Base-by-base conservation (phyloP, 306 rosid species). In the Mimosa pudica region DNA sequence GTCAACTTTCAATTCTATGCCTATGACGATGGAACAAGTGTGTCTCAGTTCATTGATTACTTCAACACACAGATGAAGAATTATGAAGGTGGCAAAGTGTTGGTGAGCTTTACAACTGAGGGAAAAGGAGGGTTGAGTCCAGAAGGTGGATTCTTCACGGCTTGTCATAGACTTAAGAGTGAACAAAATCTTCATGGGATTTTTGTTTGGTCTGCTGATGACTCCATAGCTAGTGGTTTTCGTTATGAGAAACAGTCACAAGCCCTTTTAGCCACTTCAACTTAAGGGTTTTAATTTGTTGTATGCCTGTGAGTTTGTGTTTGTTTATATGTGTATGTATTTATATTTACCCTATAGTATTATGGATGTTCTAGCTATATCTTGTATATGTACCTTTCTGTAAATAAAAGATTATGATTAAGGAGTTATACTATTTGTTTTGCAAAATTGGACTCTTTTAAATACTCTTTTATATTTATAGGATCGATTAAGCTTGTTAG, bases 1-100 rank as follows among this genome's bases (percentile, higher is more conserved):
- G 97, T 94, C 4, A 94, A 92, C 7, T 94, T 94, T 74, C 98
- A 94, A 52, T 92, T 94, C 64, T 94, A 94, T 42, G 97, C 97
- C 0, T 94, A 92, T 55, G 97, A 89, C 44, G 60, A 90, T 49
- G 84, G 89, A 49, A 92, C 96, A 6, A 86, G 83, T 0, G 96
- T 92, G 77, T 63, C 82, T 7, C 88, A 94, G 58, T 92, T 92
- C 47, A 77, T 94, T 1, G 33, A 74, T 24, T 81, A 87, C 66
- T 94, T 86, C 78, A 83, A 94, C 70, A 80, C 75, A 1, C 98
- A 94, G 4, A 87, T 82, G 68, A 80, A 88, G 2, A 92, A 89
- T 1, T 94, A 92, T 17, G 55, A 83, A 0, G 96, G 89, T 17
- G 98, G 96, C 38, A 84, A 87, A 84, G 88, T 92, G 2, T 76